Base-by-base conservation (phyloP, 2,329 filamentous ascomycete genomes). In the Aspergillus bombycis region DNA sequence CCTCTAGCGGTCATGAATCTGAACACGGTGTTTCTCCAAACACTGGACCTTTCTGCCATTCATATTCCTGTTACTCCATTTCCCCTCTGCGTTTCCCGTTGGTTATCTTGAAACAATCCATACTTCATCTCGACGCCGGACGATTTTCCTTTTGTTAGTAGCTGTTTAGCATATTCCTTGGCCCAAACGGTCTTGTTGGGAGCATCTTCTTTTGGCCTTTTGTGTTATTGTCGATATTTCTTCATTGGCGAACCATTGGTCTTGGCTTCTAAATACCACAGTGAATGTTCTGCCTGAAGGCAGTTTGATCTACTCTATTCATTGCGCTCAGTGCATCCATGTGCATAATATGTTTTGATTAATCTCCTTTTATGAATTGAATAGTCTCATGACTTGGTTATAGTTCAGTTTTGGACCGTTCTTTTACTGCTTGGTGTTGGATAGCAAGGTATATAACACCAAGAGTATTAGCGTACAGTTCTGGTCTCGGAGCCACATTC, bases 71-170 rank as follows among this genome's bases (percentile, higher is more conserved):
- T 52, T 57, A 16, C 63, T 48, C 57, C 36, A 58, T 28, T 53
- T 41, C 9, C 19, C 43, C 19, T 55, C 26, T 23, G 55, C 55
- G 16, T 50, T 60, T 57, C 34, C n/a, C 46, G 34, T 59, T 57
- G 55, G 38, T 38, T 52, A 38, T 58, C 14, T 36, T 52, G n/a
- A 19, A n/a, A 38, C 43, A 53, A 43, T 46, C 21, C 43, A 34
- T 56, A 50, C 61, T 57, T 30, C 54, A 61, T 57, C 60, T 58
- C 64, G 59, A 69, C 48, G 67, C 58, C 67, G 54, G 59, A 76
- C 74, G 75, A 77, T 71, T 76, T 36, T 72, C 73, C 72, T 61
- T 76, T 72, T 76, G 71, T 76, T 62, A 68, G 68, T 72, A 70
- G 66, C 71, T 72, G 65, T 67, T 64, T 67, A 68, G 62, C 65